phyloP scores from a whole-genome alignment of 202 grass and related monocot genomes.

The Schoenoplectus tabernaemontani region DNA sequence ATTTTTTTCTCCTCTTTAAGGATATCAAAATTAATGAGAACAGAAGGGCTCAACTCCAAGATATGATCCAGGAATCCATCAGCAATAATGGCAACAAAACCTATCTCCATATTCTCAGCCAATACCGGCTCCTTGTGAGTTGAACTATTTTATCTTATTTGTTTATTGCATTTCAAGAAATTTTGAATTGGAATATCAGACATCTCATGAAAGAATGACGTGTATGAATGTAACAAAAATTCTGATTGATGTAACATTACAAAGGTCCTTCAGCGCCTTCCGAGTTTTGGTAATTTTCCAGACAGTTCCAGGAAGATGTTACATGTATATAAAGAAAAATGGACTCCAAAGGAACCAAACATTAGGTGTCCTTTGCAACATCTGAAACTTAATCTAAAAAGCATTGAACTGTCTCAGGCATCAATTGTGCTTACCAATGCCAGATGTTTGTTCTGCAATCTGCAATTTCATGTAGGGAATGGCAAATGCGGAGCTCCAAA shows the following conservation, averaged over 20 bases:
- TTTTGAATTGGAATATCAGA: neutral
- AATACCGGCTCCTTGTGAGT: slow-evolving; percentile 98
- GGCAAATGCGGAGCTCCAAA: slow-evolving; percentile 86
- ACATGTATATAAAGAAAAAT: neutral
- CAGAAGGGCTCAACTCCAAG: slow-evolving; percentile 64
- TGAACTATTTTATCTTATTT: slow-evolving; percentile 16
- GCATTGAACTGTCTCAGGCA: neutral
- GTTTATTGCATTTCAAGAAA: neutral
- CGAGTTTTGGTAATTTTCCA: neutral
- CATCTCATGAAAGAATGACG: neutral
- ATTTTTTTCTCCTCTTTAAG: slow-evolving; percentile 27
- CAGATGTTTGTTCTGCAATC: neutral
- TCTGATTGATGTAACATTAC: neutral
- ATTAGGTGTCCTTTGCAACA: neutral
- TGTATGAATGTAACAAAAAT: neutral
- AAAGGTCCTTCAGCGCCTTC: neutral
- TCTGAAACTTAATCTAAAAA: neutral
- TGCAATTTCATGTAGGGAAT: slow-evolving; percentile 45
- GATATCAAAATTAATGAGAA: slow-evolving; percentile 88
- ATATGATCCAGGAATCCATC: slow-evolving; percentile 90
- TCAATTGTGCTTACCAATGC: neutral
- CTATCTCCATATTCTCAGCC: slow-evolving; percentile 93
- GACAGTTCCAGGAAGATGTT: neutral
- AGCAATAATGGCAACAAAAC: slow-evolving; percentile 93
- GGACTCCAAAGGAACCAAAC: neutral